These are phyloP conservation scores for Salix purpurea DNA, from an alignment of 345 rosid species.

Conservation along the genomic window DNA sequence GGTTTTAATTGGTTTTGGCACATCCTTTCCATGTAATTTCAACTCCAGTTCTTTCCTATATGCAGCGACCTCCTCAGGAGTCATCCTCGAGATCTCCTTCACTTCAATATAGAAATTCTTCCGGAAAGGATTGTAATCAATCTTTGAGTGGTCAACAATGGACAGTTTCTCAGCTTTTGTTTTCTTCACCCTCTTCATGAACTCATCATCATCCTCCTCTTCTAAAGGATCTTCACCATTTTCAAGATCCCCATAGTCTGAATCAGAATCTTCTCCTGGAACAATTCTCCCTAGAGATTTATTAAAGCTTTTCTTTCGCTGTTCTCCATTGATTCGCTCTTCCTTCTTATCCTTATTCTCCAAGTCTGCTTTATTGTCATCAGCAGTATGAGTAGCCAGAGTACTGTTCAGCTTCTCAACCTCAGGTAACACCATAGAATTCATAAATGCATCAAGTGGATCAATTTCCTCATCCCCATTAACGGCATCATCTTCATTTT, in stretches of 20 bases:
- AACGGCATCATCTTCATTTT: conserved; percentile 33
- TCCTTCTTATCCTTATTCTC: conserved; percentile 33
- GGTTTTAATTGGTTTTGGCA: conserved; percentile 78
- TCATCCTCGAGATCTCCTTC: conserved; percentile 80
- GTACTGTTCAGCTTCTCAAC: conserved; percentile 65
- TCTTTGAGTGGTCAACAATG: conserved; percentile 88
- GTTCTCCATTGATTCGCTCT: conserved; percentile 38
- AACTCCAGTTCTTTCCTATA: conserved; percentile 81
- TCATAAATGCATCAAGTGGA: conserved; percentile 97
- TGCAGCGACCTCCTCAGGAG: conserved; percentile 71
- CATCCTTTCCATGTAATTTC: conserved; percentile 94
- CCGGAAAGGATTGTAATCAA: conserved; percentile 73
- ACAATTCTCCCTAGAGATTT: conserved; percentile 85
- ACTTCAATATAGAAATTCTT: conserved; percentile 86
- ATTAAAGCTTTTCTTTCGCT: conserved; percentile 49
- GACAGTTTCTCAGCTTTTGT: conserved; percentile 89
- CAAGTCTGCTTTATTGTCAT: conserved; percentile 24
- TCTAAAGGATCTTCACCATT: conserved; percentile 56
- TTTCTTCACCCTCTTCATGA: conserved; percentile 98
- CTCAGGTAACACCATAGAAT: conserved; percentile 86
- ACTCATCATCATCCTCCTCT: conserved; percentile 95
- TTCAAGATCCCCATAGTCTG: conserved; percentile 65
- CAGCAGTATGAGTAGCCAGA: conserved; percentile 25
- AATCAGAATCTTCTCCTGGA: conserved; percentile 92
- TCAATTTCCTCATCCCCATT: conserved; percentile 75